Base-by-base conservation (phyloP, 371 early-diverging fungal species). In the Syncephalis plumigaleata region DNA sequence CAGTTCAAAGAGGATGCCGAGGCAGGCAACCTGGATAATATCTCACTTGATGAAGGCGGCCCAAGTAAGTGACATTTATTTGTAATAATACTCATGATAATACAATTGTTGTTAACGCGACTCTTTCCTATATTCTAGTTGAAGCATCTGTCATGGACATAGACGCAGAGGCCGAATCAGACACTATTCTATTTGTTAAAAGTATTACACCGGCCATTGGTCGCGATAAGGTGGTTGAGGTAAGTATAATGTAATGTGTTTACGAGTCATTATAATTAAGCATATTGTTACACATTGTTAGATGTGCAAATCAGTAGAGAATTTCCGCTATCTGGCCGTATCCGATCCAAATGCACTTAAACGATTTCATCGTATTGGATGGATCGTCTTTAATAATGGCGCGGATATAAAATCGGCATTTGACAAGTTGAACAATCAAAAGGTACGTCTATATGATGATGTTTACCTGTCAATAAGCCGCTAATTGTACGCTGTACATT, bases 361-460 rank as follows among this genome's bases (percentile, higher is more conserved):
- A 56, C 79, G 83, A 51, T 82, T 82, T 57, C 78, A 83, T 60
- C 79, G 96, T 17, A 68, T 88, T 47, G 96, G 91, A 7, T 95
- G 96, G 96, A 76, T 90, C 53, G 75, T 79, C 17, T 91, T 92
- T 46, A 71, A 79, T 47, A 66, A 77, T 31, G 90, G 82, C 16
- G 81, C 84, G 2, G 80, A 91, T 55, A 67, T 89, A 55, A 72
- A 80, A 22, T 66, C 65, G 42, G 84, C 82, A 13, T 61, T 79
- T 55, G 69, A 74, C 17, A 58, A 58, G 24, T 58, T 90, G 48
- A 73, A 83, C 26, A 60, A 53, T 44, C 7, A 57, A 57, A 52
- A 53, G 55, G 13, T 53, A 54, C 36, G 55, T 47, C 39, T 56
- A 55, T 38, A 31, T 31, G 11, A 31, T 31, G 4, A 31, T 53